Evolutionary conservation across 2,329 filamentous ascomycete genomes (phyloP), one percentile per base, ranked within the genome.

Genomic region (Apiospora sp.): DNA sequence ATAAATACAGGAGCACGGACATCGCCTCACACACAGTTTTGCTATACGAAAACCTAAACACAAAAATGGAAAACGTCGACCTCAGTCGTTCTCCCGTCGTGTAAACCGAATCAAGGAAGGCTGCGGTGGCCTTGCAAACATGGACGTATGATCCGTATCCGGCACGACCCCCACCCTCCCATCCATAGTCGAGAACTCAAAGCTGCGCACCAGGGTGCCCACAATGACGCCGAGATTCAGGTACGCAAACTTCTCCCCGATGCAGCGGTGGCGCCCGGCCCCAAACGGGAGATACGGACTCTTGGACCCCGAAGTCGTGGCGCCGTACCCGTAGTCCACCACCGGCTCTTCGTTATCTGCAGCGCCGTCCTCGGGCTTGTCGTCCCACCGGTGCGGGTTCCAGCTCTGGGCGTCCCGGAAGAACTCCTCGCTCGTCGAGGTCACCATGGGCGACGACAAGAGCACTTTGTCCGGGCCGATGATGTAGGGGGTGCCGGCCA

Each of bases 241-340:
- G 77, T 94, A 93, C 43, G 92, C 92, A 80, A 94, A 94, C 79
- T 93, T 92, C 83, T 94, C 92, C 24, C 92, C 92, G 73, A 94
- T 93, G 77, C 92, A 94, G 37, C 92, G 85, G 80, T 94, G 92
- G 67, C 92, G 85, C 0, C 92, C 92, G 0, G 91, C 92, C 3
- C 92, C 92, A 77, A 94, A 94, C 0, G 92, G 92, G 1, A 94
- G 83, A 78, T 93, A 92, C 0, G 91, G 81, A 43, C 81, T 84
- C 44, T 76, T 76, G 0, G 81, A 79, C 27, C 79, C 82, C 74
- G 80, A 81, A 51, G 78, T 78, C 5, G 81, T 77, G 12, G 74
- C 70, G 2, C 77, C 78, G 34, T 82, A 79, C 2, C 80, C 81
- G 44, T 81, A 80, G 51, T 80, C 75, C 14, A 76, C 75, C 8